These are phyloP conservation scores for Novymonas esmeraldas DNA, from an alignment of 208 protist species.

Conservation along the genomic window DNA sequence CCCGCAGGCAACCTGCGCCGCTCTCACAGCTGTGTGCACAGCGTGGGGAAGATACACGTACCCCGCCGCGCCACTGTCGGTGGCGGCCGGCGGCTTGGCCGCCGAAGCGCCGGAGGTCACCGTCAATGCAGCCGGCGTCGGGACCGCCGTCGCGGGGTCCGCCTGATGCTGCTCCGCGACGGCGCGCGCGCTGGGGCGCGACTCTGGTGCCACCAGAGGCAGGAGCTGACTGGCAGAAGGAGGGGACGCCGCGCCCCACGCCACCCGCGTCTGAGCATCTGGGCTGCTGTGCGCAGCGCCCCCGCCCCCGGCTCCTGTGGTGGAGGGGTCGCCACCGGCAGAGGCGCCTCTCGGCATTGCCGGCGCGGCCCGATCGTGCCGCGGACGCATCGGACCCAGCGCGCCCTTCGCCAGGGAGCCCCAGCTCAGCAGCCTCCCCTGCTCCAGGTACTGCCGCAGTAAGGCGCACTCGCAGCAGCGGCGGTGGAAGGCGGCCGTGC, in stretches of 20 bases:
- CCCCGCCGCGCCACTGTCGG: background rate
- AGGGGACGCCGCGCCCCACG: background rate
- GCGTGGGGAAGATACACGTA: conserved; percentile 24
- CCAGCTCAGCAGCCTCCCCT: conserved; percentile 43
- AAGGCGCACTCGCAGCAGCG: conserved; percentile 16
- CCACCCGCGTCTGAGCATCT: background rate
- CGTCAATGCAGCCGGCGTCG: background rate
- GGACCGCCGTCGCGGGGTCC: background rate
- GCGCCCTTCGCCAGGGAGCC: conserved; percentile 36
- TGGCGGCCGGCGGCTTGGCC: background rate
- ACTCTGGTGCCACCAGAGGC: too few species aligned
- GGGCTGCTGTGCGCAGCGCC: background rate
- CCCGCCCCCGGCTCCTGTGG: background rate
- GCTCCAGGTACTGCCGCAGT: conserved; percentile 33
- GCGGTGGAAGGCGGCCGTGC: conserved; percentile 4
- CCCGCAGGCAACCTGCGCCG: conserved; percentile 62
- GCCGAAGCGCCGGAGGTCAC: background rate
- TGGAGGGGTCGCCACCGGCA: background rate
- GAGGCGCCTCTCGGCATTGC: background rate
- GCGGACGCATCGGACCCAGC: conserved; percentile 24
- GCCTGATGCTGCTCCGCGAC: background rate
- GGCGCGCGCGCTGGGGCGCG: background rate
- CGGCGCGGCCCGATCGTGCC: background rate
- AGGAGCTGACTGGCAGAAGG: too few species aligned
- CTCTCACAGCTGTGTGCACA: conserved; percentile 39